Base-by-base conservation (phyloP, 2,329 filamentous ascomycete species). In the Venturia asperata region DNA sequence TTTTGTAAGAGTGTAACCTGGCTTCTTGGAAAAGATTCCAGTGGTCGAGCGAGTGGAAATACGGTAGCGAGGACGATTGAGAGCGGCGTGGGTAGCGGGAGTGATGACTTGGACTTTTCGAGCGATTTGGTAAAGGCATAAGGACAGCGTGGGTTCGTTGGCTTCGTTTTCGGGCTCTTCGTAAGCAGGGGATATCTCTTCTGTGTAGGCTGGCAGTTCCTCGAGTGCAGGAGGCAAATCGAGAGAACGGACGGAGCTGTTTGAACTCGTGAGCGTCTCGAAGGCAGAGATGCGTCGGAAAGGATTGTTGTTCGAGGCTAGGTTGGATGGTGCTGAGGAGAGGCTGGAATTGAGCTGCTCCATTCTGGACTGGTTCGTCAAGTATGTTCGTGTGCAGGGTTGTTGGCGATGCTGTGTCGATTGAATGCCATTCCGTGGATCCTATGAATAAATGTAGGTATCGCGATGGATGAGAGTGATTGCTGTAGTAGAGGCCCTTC, bases 71-170 rank as follows among this genome's bases (percentile, higher is more conserved):
- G 63, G 49, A 27, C 63, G 63, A 34, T 34, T 1, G 37, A 64
- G 37, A 3, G 49, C 41, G 24, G 47, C 34, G 45, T n/a, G 30
- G 9, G 63, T 43, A 21, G 63, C 47, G 1, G 63, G 63, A 24
- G 63, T 64, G n/a, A 64, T 47, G 37, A 58, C 41, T 39, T 64
- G 63, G 17, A 64, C 6, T n/a, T 45, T 64, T 37, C 63, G 63
- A 58, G 43, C 37, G 49, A 64, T 56, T 21, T 58, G 49, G 49
- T 64, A 64, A 30, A 64, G 24, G 49, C 47, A 52, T 21, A 60
- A 64, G 11, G 63, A 56, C 19, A 64, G 17, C 2, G 56, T n/a
- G 3, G 63, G 49, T 17, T 37, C 37, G 11, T 39, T 5, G n/a
- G n/a, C 15, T 3, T 58, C 27, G 6, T 17, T 21, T 24, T 64